Evolutionary conservation across 257 asterid species (phyloP), one percentile per base, ranked within the genome.

Genomic region (Scutellaria barbata): DNA sequence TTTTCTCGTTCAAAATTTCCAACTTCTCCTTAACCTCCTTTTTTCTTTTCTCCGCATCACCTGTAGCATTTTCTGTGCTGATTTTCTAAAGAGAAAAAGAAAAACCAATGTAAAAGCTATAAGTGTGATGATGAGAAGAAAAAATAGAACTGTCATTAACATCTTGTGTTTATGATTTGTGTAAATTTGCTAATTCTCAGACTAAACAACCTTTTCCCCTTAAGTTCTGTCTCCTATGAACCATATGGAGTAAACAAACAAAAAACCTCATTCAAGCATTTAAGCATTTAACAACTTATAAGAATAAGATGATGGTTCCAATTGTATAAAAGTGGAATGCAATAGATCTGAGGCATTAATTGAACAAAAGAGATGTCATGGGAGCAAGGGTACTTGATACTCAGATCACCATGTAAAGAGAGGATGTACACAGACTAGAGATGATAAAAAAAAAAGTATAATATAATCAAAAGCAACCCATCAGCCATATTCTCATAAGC

Each of bases 11-110:
- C 79, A 91, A 55, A 71, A 87, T 70, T 74, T 80, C 85, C 80
- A 94, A 70, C 80, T 81, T 86, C 80, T 88, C 98, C 85, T 83
- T 85, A 63, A 91, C 82, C 84, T 94, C 98, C 77, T 83, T 84
- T 60, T 64, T 85, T 54, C 88, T 88, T 79, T 83, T 84, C 80
- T 80, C 90, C 73, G 67, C 83, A 46, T 83, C 89, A 81, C 80
- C 73, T 58, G 52, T n/a, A 43, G 60, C 81, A 75, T 76, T 81
- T 70, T 81, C 95, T 47, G 72, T 66, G 79, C 80, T 77, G 77
- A 20, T 81, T 58, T 50, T 76, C 99, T 89, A 76, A 69, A 70
- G 66, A 80, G 54, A 72, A 52, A 41, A 66, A 43, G 33, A 65
- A 73, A 70, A 72, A 65, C 5, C 33, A 52, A 58, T 40, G 66